Conservation (phyloP, 2,329 filamentous ascomycete species). For the Ophiostoma piceae region DNA sequence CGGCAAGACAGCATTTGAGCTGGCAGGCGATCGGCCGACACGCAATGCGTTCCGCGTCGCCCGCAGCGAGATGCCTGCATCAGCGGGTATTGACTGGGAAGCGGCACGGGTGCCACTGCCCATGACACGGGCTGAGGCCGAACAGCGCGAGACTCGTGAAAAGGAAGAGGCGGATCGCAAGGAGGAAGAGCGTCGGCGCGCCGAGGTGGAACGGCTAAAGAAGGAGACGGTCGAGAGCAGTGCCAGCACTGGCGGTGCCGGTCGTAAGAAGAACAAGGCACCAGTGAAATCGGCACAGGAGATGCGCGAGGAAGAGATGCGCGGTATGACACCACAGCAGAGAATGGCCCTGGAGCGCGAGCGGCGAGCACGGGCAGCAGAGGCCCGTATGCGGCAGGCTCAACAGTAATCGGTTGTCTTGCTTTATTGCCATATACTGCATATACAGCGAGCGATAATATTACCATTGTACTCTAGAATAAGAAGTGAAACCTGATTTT, state of each 20-base stretch:
- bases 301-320: constrained; percentile 72
- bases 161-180: constrained; percentile 62
- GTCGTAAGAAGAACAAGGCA: not conserved
- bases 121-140: constrained; percentile 66
- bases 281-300: constrained; percentile 67
- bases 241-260: not conserved
- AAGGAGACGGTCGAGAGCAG: constrained; percentile 50
- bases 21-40: constrained; percentile 78
- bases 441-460: not conserved
- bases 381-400: constrained; percentile 66
- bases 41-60: constrained; percentile 89
- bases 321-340: constrained; percentile 85
- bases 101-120: constrained; percentile 65
- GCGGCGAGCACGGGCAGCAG: constrained; percentile 81
- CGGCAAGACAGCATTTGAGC: constrained; percentile 79
- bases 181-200: constrained; percentile 64
- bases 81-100: constrained; percentile 60
- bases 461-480: not conserved
- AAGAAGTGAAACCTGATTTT: not conserved
- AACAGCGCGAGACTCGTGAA: constrained; percentile 64
- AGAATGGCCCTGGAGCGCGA: constrained; percentile 79
- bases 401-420: not conserved
- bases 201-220: constrained; percentile 67
- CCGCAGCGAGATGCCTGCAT: constrained; percentile 67
- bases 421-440: not conserved